These are phyloP conservation scores for Candida qinlingensis DNA, from an alignment of 805 yeast genomes.

Conservation along the genomic window DNA sequence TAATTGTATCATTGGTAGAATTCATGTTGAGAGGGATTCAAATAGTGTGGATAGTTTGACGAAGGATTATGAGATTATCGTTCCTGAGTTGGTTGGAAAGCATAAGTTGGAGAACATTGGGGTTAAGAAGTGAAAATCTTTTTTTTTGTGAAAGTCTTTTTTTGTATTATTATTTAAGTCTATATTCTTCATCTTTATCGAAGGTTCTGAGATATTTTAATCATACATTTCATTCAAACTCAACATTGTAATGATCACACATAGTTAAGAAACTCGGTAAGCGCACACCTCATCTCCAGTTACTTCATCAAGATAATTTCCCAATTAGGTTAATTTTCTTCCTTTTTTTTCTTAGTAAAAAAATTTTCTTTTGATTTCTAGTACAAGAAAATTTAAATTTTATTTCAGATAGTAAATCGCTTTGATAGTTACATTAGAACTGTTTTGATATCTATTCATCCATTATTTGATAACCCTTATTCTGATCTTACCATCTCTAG, in stretches of 20 bases:
- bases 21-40: constrained; percentile 68
- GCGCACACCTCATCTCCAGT: constrained; percentile 11
- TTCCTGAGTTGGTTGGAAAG: constrained; percentile 49
- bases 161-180: background rate
- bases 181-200: too few relatives aligned
- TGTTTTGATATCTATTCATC: too few relatives aligned
- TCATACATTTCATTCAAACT: background rate
- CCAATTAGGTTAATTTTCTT: background rate
- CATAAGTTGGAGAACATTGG: constrained; percentile 17
- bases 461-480: too few relatives aligned
- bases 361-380: constrained; percentile 1
- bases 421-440: too few relatives aligned
- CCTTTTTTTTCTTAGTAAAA: background rate
- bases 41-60: constrained; percentile 45
- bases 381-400: background rate
- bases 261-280: background rate
- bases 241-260: too few relatives aligned
- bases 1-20: constrained; percentile 58
- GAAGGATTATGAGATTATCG: constrained; percentile 58
- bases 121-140: constrained; percentile 6
- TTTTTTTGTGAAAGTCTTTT: too few relatives aligned
- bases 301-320: background rate
- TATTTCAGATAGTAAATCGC: background rate
- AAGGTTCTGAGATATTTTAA: background rate
- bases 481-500: too few relatives aligned